Base-by-base conservation (phyloP, 495 filamentous ascomycete genomes). In the Aspergillus nanangensis region DNA sequence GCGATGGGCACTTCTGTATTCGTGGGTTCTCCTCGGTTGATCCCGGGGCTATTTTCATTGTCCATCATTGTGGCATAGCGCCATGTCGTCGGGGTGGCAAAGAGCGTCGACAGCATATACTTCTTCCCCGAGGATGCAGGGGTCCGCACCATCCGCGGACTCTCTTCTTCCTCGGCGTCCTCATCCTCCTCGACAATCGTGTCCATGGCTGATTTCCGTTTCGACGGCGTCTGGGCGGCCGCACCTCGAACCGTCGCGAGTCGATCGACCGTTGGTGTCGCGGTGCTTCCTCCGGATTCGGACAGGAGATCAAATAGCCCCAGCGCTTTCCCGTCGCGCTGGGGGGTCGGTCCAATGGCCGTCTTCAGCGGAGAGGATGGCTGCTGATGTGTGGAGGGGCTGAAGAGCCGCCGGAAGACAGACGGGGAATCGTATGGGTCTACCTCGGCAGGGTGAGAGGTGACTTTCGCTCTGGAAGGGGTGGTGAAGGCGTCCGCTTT, bases 241-340 rank as follows among this genome's bases (percentile, higher is more conserved):
- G 60, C 63, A n/a, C 60, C 60, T 15, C 58, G 50, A 0, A 58
- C 33, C 18, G 60, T 55, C 24, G 58, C 62, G 13, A 66, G 53
- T 43, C 61, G 53, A 17, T 58, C 62, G 4, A 60, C 61, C 1
- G 67, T 64, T 0, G 69, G 72, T 2, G 68, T 72, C 0, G 72
- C 68, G 1, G 63, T 66, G 34, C 65, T 75, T 9, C 77, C 72
- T 3, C 74, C 66, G 2, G 82, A 78, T 31, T 79, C 77, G 18
- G 79, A 78, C 5, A 95, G 74, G 21, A 90, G 72, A 60, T 98
- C 93, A 56, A 97, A 98, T n/a, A 98, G 65, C 3, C 93, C 92
- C 0, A 98, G 71, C 1, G 93, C 79, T 31, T 79, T 81, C 10
- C 93, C 93, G 62, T 95, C 87, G 48, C 85, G 86, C 53, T 96